Evolutionary conservation across 768 basidiomycete genomes (phyloP).

Genomic region (Candolleomyces eurysporus): DNA sequence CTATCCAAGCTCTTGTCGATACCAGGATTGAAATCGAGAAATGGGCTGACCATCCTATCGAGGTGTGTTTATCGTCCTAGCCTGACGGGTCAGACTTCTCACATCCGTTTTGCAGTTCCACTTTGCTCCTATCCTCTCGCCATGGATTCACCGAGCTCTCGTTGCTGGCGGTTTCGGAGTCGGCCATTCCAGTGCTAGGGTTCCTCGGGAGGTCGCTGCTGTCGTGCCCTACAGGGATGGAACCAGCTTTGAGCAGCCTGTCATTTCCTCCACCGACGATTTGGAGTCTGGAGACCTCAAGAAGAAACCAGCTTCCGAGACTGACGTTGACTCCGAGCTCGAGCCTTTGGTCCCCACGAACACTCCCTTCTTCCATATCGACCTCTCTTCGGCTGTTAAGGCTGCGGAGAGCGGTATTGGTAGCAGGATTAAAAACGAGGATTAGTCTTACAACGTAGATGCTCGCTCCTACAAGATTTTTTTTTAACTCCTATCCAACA

Average conservation of each 20-base stretch:
- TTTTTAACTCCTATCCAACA: too few species aligned
- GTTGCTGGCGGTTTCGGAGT: conserved; percentile 89
- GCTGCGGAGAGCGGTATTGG: conserved; percentile 56
- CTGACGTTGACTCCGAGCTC: conserved; percentile 17
- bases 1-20: conserved; percentile 88
- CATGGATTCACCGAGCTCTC: conserved; percentile 90
- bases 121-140: conserved; percentile 88
- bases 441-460: neutral
- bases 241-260: conserved; percentile 22
- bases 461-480: neutral
- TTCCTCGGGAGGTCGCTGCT: conserved; percentile 66
- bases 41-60: conserved; percentile 76
- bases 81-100: neutral
- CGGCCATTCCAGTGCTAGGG: conserved; percentile 42
- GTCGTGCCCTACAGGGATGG: conserved; percentile 66
- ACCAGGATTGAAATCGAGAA: conserved; percentile 83
- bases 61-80: conserved; percentile 39
- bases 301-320: conserved; percentile 19
- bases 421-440: conserved; percentile 11
- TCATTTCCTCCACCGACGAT: conserved; percentile 14
- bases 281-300: conserved; percentile 35
- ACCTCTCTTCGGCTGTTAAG: conserved; percentile 67
- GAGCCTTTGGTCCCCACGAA: conserved; percentile 45
- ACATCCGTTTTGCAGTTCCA: conserved; percentile 63
- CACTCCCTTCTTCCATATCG: conserved; percentile 92